These are phyloP conservation scores for Boletus sensibilis DNA, from an alignment of 768 basidiomycete genomes.

Conservation along the genomic window DNA sequence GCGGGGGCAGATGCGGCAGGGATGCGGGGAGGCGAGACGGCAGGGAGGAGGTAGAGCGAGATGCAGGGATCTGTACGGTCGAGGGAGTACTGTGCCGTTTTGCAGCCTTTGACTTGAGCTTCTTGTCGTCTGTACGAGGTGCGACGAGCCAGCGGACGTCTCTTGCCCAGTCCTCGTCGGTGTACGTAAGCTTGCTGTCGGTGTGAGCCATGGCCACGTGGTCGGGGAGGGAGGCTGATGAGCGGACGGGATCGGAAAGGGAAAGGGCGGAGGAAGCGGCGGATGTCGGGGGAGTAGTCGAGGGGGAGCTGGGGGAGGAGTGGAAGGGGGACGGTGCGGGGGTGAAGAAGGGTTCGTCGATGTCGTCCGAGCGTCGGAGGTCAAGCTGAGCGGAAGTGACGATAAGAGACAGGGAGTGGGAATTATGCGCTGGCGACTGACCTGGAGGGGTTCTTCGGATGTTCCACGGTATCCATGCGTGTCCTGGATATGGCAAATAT, in stretches of 20 bases:
- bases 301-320: constrained; percentile 20
- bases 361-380: constrained; percentile 25
- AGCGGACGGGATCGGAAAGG: constrained; percentile 36
- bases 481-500: constrained; percentile 5
- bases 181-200: constrained; percentile 37
- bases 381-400: constrained; percentile 13
- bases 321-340: constrained; percentile 19
- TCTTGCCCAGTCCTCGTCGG: constrained; percentile 64
- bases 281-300: constrained; percentile 25
- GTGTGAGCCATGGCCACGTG: constrained; percentile 20
- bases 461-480: constrained; percentile 8
- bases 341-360: constrained; percentile 54
- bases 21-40: constrained; percentile 13
- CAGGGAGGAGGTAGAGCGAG: constrained; percentile 25
- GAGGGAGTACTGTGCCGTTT: constrained; percentile 23
- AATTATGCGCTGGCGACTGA: constrained; percentile 11
- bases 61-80: constrained; percentile 10
- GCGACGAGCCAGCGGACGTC: constrained; percentile 64
- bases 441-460: constrained; percentile 15
- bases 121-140: constrained; percentile 26
- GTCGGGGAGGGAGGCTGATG: constrained; percentile 32
- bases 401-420: constrained; percentile 4
- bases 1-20: constrained; percentile 10
- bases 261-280: constrained; percentile 32
- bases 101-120: constrained; percentile 19